Conservation (phyloP, 2,329 filamentous ascomycete species). For the Colletotrichum sp. region DNA sequence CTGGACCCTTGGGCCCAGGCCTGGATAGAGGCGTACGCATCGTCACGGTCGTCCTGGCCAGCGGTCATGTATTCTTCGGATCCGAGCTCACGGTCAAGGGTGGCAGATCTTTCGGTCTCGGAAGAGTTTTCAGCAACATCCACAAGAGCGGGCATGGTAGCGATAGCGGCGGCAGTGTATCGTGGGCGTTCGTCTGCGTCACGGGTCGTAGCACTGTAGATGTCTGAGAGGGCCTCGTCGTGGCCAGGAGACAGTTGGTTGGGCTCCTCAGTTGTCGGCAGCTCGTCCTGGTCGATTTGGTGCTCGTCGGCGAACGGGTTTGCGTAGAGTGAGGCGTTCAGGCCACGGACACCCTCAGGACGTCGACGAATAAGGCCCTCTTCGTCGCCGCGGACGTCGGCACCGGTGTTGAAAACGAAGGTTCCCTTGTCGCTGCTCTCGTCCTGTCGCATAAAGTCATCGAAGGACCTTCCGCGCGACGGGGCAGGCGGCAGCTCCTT, state of each 20-base stretch:
- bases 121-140: slow-evolving; percentile 29
- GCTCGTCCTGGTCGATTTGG: slow-evolving; percentile 55
- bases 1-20: slow-evolving; percentile 65
- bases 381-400: slow-evolving; percentile 44
- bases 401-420: slow-evolving; percentile 63
- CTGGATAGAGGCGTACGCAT: slow-evolving; percentile 66
- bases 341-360: slow-evolving; percentile 48
- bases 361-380: slow-evolving; percentile 56
- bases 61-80: slow-evolving; percentile 59
- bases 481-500: slow-evolving; percentile 8
- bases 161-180: slow-evolving; percentile 25
- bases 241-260: slow-evolving; percentile 48
- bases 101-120: slow-evolving; percentile 16
- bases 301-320: slow-evolving; percentile 67
- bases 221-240: slow-evolving; percentile 56
- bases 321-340: slow-evolving; percentile 53
- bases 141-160: slow-evolving; percentile 33
- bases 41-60: slow-evolving; percentile 49
- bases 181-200: slow-evolving; percentile 30
- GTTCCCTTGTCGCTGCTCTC: slow-evolving; percentile 57
- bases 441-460: slow-evolving; percentile 63
- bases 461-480: slow-evolving; percentile 53
- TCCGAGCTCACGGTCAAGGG: slow-evolving; percentile 35
- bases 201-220: slow-evolving; percentile 63
- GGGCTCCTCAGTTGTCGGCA: slow-evolving; percentile 31